Conservation (phyloP, 345 rosid genomes). For the Euclidium syriacum region DNA sequence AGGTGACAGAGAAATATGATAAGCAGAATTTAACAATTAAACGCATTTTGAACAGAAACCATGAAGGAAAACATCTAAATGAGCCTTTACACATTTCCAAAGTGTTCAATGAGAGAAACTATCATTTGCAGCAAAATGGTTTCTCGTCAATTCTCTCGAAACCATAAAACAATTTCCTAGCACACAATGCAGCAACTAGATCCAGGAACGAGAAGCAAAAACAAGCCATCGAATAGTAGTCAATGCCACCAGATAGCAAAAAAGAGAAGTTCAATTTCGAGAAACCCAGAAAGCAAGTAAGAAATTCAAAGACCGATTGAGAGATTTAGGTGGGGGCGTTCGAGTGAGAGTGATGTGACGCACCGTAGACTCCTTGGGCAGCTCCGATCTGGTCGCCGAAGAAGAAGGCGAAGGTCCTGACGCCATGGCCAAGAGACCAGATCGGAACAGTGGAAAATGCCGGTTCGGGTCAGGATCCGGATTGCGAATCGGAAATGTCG, state of each 20-base stretch:
- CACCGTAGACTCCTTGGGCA: slow-evolving; percentile 36
- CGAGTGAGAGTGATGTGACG: slow-evolving; percentile 10
- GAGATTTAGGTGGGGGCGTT: neutral
- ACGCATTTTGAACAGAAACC: neutral
- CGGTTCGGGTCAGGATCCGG: slow-evolving; percentile 41
- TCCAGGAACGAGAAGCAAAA: neutral
- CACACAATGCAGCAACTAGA: slow-evolving; percentile 25
- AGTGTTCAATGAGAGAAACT: neutral
- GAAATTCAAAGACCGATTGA: neutral
- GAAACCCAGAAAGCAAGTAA: neutral
- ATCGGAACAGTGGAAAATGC: slow-evolving; percentile 32
- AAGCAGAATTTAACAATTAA: neutral
- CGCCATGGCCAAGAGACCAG: slow-evolving; percentile 46
- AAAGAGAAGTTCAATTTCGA: neutral
- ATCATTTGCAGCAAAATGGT: neutral
- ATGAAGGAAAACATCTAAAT: neutral
- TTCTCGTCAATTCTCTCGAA: neutral
- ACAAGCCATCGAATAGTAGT: neutral
- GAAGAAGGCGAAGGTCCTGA: slow-evolving; percentile 51
- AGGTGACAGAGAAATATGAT: neutral
- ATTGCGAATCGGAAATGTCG: slow-evolving; percentile 34
- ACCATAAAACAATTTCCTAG: neutral
- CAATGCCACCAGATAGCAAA: neutral
- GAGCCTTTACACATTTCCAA: neutral
- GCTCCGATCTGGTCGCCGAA: slow-evolving; percentile 66